Conservation (phyloP, 2,329 filamentous ascomycete genomes). For the Xylaria sp. region DNA sequence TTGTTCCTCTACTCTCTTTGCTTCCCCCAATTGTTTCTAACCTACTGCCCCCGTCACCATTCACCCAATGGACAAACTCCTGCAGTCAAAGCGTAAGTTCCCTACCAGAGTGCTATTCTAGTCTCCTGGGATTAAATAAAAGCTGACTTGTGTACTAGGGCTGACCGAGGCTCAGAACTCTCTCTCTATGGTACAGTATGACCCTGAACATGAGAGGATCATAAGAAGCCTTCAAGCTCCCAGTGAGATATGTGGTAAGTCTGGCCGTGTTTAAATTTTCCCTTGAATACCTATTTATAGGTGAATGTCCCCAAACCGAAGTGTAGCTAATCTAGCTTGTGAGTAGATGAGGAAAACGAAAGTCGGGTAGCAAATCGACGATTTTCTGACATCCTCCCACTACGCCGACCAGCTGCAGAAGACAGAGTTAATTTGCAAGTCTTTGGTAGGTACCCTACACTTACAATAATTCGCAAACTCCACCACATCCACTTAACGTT, state of each 20-base stretch:
- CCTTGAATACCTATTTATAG: neutral
- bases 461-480: neutral
- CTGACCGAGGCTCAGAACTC: neutral
- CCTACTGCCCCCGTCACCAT: neutral
- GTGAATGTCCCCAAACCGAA: neutral
- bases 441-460: constrained; percentile 9
- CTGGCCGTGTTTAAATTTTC: neutral
- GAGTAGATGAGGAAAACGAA: constrained; percentile 17
- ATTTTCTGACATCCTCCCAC: constrained; percentile 5
- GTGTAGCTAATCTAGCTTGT: neutral
- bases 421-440: neutral
- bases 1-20: neutral
- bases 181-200: neutral
- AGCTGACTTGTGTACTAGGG: neutral
- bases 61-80: neutral
- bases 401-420: neutral
- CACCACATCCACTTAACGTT: neutral
- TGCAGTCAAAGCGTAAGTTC: constrained; percentile 6
- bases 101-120: no score
- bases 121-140: neutral
- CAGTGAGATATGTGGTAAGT: constrained; percentile 21
- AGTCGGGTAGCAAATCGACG: neutral
- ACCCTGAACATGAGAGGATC: neutral
- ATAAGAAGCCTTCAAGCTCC: neutral
- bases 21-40: neutral